Evolutionary conservation across 192 early-diverging fungal species (phyloP).

Genomic region (Rhizophagus sp.): DNA sequence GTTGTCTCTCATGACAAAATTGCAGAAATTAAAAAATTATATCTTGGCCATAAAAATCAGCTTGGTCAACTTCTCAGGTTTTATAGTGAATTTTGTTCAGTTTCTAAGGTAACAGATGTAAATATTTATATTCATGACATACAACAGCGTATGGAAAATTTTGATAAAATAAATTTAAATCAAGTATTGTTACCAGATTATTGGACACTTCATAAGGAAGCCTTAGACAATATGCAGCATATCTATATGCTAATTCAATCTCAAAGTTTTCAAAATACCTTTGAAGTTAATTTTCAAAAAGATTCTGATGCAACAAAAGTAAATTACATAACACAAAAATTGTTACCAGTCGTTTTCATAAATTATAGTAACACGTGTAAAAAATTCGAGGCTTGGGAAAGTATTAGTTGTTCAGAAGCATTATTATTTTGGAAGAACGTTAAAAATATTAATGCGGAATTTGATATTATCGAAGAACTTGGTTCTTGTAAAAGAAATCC

Average conservation of each 20-base stretch:
- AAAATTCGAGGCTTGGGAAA: conserved; percentile 9
- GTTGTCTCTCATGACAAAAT: too few relatives aligned
- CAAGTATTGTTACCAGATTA: not conserved
- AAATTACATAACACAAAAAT: not conserved
- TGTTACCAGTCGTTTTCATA: not conserved
- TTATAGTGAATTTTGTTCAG: too few relatives aligned
- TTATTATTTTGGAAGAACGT: conserved; percentile 15
- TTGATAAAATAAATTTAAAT: not conserved
- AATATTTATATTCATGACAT: not conserved
- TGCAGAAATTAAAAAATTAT: not conserved
- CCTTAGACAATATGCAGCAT: not conserved
- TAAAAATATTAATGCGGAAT: conserved; percentile 7
- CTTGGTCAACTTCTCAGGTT: too few relatives aligned
- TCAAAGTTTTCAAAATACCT: conserved; percentile 13
- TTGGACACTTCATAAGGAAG: conserved; percentile 5
- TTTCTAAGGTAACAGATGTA: not conserved
- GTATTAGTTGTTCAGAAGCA: not conserved
- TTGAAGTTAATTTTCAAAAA: not conserved
- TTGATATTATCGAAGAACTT: not conserved
- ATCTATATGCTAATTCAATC: not conserved
- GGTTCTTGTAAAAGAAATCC: not conserved
- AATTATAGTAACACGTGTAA: not conserved
- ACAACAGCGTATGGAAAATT: not conserved
- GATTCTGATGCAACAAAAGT: not conserved
- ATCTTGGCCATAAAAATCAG: not conserved